These are phyloP conservation scores for Lipomyces lipofer DNA, from an alignment of 805 yeast species.

Conservation along the genomic window DNA sequence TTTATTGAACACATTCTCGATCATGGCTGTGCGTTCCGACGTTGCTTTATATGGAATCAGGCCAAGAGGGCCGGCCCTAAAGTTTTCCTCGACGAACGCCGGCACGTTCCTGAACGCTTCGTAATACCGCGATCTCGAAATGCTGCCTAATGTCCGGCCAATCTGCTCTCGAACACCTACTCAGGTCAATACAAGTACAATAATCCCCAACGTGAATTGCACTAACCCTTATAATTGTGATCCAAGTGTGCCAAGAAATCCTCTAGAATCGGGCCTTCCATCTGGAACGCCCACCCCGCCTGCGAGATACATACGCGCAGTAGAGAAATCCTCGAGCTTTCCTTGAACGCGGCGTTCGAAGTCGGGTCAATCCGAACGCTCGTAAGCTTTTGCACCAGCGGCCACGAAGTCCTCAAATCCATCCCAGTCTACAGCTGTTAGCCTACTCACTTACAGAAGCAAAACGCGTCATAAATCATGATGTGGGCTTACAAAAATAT, in stretches of 20 bases:
- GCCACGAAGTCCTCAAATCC: slow-evolving; percentile 57
- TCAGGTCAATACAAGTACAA: no score
- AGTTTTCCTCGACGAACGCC: slow-evolving; percentile 46
- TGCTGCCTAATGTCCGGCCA: slow-evolving; percentile 57
- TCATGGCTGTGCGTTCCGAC: slow-evolving; percentile 39
- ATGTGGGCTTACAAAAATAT: slow-evolving; percentile 58
- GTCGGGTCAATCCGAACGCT: slow-evolving; percentile 50
- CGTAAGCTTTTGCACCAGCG: slow-evolving; percentile 48
- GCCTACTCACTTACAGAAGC: no score
- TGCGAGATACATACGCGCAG: slow-evolving; percentile 52
- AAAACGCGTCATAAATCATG: neutral
- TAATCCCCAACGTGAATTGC: neutral
- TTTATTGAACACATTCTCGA: slow-evolving; percentile 49
- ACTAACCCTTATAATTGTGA: slow-evolving; percentile 48
- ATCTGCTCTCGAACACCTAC: slow-evolving; percentile 69
- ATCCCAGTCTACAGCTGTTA: slow-evolving; percentile 46
- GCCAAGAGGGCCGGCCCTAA: slow-evolving; percentile 41
- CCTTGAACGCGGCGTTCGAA: slow-evolving; percentile 63
- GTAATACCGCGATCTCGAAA: slow-evolving; percentile 47
- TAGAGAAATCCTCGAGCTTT: slow-evolving; percentile 60
- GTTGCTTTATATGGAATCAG: slow-evolving; percentile 39
- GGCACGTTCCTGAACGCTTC: slow-evolving; percentile 46
- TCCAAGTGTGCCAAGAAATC: slow-evolving; percentile 48
- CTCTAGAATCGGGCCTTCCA: slow-evolving; percentile 42
- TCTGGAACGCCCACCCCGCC: slow-evolving; percentile 57